These are phyloP conservation scores for Aspergillus sp. DNA, from an alignment of 2,329 filamentous ascomycete genomes.

Conservation along the genomic window DNA sequence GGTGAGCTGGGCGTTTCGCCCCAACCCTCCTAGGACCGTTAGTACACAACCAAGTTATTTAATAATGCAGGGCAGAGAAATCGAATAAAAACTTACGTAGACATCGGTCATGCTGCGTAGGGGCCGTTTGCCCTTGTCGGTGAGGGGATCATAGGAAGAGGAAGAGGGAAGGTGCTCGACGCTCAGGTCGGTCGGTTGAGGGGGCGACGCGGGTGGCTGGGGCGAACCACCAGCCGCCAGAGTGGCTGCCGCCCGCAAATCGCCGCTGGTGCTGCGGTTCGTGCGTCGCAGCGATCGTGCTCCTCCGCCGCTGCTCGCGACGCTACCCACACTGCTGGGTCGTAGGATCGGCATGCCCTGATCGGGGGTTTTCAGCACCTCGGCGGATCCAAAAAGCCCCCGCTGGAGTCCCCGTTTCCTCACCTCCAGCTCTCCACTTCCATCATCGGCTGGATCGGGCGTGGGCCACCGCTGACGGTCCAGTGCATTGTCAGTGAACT, in stretches of 20 bases:
- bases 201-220: conserved; percentile 21
- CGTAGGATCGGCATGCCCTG: conserved; percentile 29
- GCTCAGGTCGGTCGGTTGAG: conserved; percentile 24
- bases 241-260: conserved; percentile 55
- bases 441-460: conserved; percentile 18
- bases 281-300: conserved; percentile 61
- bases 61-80: background rate
- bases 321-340: conserved; percentile 56
- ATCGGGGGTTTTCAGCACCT: conserved; percentile 34
- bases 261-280: conserved; percentile 64
- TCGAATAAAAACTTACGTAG: conserved; percentile 66
- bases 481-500: conserved; percentile 33
- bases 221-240: conserved; percentile 23
- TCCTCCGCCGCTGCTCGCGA: conserved; percentile 34
- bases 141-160: conserved; percentile 68
- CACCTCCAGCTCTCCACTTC: conserved; percentile 17
- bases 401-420: conserved; percentile 24
- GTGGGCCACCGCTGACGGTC: conserved; percentile 31
- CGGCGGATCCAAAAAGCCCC: conserved; percentile 23
- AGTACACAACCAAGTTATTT: conserved; percentile 18
- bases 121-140: conserved; percentile 83
- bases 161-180: conserved; percentile 45
- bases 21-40: conserved; percentile 71
- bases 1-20: conserved; percentile 83
- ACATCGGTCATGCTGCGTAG: conserved; percentile 86